phyloP scores from a whole-genome alignment of 2,329 filamentous ascomycete genomes.

The Fusarium compactum region DNA sequence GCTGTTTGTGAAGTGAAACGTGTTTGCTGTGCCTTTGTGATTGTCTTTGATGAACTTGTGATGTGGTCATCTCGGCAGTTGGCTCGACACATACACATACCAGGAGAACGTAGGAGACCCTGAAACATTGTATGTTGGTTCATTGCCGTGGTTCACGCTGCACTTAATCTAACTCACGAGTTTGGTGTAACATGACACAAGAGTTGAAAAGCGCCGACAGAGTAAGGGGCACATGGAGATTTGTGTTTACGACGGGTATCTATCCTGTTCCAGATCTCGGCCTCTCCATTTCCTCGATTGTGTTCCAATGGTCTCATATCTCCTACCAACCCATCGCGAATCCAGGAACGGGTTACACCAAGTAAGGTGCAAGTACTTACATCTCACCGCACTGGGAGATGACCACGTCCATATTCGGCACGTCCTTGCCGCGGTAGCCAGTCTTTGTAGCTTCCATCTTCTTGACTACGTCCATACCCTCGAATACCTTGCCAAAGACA shows the following conservation, averaged over 20 bases:
- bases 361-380: constrained; percentile 59
- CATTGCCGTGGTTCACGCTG: not conserved
- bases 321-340: not conserved
- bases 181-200: constrained; percentile 28
- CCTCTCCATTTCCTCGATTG: constrained; percentile 9
- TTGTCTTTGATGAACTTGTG: not conserved
- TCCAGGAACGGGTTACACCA: not conserved
- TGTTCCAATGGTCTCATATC: not conserved
- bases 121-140: not conserved
- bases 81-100: not conserved
- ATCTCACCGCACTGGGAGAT: constrained; percentile 94
- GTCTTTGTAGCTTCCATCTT: constrained; percentile 95
- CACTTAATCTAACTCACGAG: constrained; percentile 6
- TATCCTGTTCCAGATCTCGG: constrained; percentile 31
- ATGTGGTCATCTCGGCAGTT: constrained; percentile 2
- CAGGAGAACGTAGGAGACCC: not conserved
- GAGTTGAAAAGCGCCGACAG: constrained; percentile 34
- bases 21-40: constrained; percentile 13
- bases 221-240: constrained; percentile 20
- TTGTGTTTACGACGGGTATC: constrained; percentile 37
- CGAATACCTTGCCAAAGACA: constrained; percentile 90
- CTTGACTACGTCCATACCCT: constrained; percentile 88
- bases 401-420: constrained; percentile 85
- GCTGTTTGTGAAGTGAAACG: constrained; percentile 10
- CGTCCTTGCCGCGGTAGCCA: constrained; percentile 77